These are phyloP conservation scores for Hanseniaspora guilliermondii DNA, from an alignment of 805 yeast genomes.

Conservation along the genomic window DNA sequence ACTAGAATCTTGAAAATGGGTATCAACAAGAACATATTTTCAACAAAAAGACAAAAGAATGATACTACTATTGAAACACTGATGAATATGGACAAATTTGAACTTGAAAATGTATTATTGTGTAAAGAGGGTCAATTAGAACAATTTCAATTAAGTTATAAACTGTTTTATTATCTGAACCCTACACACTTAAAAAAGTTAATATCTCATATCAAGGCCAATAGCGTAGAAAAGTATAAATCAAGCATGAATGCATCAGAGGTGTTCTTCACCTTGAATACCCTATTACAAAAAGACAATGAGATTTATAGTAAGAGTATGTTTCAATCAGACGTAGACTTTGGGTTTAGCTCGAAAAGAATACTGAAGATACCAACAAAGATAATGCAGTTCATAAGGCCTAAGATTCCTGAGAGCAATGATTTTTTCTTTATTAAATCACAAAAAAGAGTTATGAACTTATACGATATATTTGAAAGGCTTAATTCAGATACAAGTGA, in stretches of 20 bases:
- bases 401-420: background rate
- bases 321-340: background rate
- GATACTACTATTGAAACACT: background rate
- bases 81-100: background rate
- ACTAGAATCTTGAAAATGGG: background rate
- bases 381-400: background rate
- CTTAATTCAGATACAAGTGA: background rate
- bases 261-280: constrained; percentile 1
- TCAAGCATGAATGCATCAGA: background rate
- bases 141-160: background rate
- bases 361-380: constrained; percentile 1
- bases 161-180: constrained; percentile 1
- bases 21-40: background rate
- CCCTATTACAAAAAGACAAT: constrained; percentile 6
- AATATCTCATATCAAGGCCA: background rate
- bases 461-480: background rate
- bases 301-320: background rate
- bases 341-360: background rate
- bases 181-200: background rate
- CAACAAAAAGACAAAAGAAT: background rate
- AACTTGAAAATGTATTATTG: background rate
- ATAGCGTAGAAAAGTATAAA: background rate
- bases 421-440: background rate
- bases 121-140: constrained; percentile 7
- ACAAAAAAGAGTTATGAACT: background rate